A percentile compares a stretch with the other conserved stretches of the same genome.
These are phyloP conservation scores for Penicillium lividum DNA, from an alignment of 495 filamentous ascomycete species.

Conservation along the genomic window DNA sequence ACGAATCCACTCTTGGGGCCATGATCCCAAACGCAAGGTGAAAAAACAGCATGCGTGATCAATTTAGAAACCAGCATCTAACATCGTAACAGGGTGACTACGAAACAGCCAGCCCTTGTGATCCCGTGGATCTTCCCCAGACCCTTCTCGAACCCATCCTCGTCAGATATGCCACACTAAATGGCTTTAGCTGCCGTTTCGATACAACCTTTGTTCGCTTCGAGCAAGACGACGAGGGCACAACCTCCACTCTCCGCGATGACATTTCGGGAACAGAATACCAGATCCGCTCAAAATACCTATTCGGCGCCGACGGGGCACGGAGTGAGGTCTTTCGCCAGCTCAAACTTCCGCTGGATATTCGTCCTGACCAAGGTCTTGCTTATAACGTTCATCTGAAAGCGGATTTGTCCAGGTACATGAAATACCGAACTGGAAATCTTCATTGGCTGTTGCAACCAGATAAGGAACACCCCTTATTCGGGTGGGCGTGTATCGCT, in stretches of 20 bases:
- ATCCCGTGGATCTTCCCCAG: constrained; percentile 51
- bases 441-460: constrained; percentile 59
- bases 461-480: constrained; percentile 41
- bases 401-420: constrained; percentile 52
- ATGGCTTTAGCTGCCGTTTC: constrained; percentile 47
- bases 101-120: constrained; percentile 49
- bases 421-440: constrained; percentile 52
- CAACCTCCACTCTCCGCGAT: constrained; percentile 43
- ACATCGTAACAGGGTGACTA: constrained; percentile 47
- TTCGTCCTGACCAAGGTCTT: constrained; percentile 53
- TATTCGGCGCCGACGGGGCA: constrained; percentile 61
- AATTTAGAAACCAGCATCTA: background rate
- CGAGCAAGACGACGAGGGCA: constrained; percentile 24
- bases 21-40: constrained; percentile 45
- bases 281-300: constrained; percentile 49
- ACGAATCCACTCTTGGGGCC: constrained; percentile 53
- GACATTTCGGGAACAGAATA: constrained; percentile 40
- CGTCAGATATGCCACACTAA: constrained; percentile 40
- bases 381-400: constrained; percentile 56
- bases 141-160: constrained; percentile 54
- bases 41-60: background rate
- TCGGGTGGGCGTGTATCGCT: constrained; percentile 42
- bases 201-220: constrained; percentile 41
- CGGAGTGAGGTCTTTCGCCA: constrained; percentile 52
- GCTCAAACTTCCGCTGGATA: constrained; percentile 48